Evolutionary conservation across 2,329 filamentous ascomycete species (phyloP), one percentile per base, ranked within the genome.

Genomic region (Nemania serpens): DNA sequence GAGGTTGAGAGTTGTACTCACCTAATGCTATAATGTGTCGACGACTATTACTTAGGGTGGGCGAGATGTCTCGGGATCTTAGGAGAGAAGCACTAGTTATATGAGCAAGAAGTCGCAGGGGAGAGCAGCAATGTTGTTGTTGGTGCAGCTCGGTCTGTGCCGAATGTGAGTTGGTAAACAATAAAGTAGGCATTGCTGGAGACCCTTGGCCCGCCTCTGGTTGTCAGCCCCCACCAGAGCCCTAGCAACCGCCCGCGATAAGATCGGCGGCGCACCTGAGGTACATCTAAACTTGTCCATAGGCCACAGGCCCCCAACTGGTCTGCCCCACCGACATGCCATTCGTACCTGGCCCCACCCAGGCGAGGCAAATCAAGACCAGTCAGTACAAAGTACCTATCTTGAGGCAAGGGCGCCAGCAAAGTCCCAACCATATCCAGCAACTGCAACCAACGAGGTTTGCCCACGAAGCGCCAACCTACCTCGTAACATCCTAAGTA

Each of bases 191-290:
- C n/a, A n/a, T n/a, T n/a, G n/a, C n/a, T n/a, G n/a, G n/a, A n/a
- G n/a, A n/a, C n/a, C n/a, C n/a, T n/a, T n/a, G n/a, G n/a, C n/a
- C n/a, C n/a, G 2, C 18, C 29, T 49, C 48, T 55, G 46, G 50
- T 60, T 55, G 62, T 53, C 63, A 59, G 25, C 25, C 48, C 66
- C 61, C 61, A 59, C 48, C 58, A 37, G 63, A 62, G 60, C 70
- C 67, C 71, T 68, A 69, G 71, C 71, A 73, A 73, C 71, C 69
- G 61, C 64, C 52, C 48, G 64, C 57, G 55, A 62, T 59, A 54
- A 34, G 25, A 29, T 3, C 25, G 7, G 7, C 25, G 4, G 25
- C 25, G 4, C 25, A 29, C 25, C n/a, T n/a, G n/a, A n/a, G 25
- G 7, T 29, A 29, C n/a, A n/a, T n/a, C n/a, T n/a, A n/a, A n/a